A percentile compares a stretch with the other conserved stretches of the same genome.
Evolutionary conservation across 306 rosid genomes (phyloP).

Genomic region (Neltuma alba): DNA sequence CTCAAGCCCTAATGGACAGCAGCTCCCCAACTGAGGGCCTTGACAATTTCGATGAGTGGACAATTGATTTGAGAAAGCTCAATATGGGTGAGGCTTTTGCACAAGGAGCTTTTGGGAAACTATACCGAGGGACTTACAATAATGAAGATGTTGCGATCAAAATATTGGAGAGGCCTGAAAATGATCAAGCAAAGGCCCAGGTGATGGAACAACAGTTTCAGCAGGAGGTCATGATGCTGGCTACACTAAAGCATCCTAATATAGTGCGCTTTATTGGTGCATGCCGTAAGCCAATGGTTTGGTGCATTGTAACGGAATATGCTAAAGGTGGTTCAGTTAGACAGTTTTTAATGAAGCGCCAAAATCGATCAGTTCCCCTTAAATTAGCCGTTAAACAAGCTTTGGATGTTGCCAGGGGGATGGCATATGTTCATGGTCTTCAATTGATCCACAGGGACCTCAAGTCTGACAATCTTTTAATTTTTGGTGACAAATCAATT

Average conservation of each 20-base stretch:
- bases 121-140: conserved; percentile 90
- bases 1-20: conserved; percentile 85
- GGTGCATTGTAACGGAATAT: conserved; percentile 98
- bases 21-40: conserved; percentile 83
- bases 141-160: conserved; percentile 97
- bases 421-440: conserved; percentile 91
- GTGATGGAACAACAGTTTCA: conserved; percentile 97
- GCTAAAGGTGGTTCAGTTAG: conserved; percentile 98
- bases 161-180: conserved; percentile 96
- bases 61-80: conserved; percentile 84
- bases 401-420: conserved; percentile 95
- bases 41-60: conserved; percentile 86
- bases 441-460: conserved; percentile 94
- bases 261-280: conserved; percentile 96
- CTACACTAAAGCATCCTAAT: conserved; percentile 88
- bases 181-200: conserved; percentile 86
- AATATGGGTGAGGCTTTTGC: conserved; percentile 97
- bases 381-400: conserved; percentile 99
- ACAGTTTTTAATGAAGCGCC: conserved; percentile 82
- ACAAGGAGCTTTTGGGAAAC: conserved; percentile 98
- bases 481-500: conserved; percentile 89
- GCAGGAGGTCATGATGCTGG: conserved; percentile 97
- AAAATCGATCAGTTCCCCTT: conserved; percentile 85
- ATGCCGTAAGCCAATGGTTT: conserved; percentile 93
- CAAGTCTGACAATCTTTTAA: conserved; percentile 95